phyloP scores from a whole-genome alignment of 2,329 filamentous ascomycete species.

The Gliomastix tumulicola region DNA sequence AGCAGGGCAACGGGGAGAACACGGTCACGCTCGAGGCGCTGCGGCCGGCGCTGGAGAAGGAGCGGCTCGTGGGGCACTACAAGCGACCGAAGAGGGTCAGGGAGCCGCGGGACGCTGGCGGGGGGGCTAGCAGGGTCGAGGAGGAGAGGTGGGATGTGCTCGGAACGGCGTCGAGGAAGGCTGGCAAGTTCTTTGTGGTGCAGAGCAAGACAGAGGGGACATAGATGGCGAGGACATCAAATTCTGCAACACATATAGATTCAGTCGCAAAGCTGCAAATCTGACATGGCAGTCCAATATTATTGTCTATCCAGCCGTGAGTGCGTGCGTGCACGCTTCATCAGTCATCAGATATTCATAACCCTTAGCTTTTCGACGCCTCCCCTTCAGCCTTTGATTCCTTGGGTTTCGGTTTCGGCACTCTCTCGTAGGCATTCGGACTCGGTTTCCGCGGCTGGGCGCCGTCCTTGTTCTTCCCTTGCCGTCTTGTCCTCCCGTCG shows the following conservation, averaged over 20 bases:
- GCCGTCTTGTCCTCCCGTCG: slow-evolving; percentile 15
- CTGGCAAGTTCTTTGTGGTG: slow-evolving; percentile 72
- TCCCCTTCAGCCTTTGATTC: no score
- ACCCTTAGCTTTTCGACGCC: no score
- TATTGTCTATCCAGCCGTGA: no score
- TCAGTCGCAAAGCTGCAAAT: no score
- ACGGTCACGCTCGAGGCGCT: slow-evolving; percentile 54
- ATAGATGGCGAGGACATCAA: no score
- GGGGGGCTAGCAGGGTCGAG: no score
- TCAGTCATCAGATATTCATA: no score
- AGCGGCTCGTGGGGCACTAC: slow-evolving; percentile 54
- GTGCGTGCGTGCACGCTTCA: no score
- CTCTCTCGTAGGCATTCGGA: slow-evolving; percentile 77
- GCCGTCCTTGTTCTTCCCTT: slow-evolving; percentile 23
- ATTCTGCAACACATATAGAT: no score
- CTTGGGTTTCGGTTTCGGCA: slow-evolving; percentile 43
- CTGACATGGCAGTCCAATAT: no score
- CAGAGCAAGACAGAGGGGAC: slow-evolving; percentile 51
- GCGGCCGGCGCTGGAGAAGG: slow-evolving; percentile 46
- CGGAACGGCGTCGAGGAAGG: slow-evolving; percentile 54
- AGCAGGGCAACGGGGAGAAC: slow-evolving; percentile 49
- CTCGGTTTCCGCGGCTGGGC: slow-evolving; percentile 48
- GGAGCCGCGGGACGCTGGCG: slow-evolving; percentile 26
- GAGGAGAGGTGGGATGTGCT: slow-evolving; percentile 67
- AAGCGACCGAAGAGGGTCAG: slow-evolving; percentile 31